Evolutionary conservation across 23 red algal species (phyloP), one percentile per base, ranked within the genome.

Genomic region (Gracilaria gracilis): DNA sequence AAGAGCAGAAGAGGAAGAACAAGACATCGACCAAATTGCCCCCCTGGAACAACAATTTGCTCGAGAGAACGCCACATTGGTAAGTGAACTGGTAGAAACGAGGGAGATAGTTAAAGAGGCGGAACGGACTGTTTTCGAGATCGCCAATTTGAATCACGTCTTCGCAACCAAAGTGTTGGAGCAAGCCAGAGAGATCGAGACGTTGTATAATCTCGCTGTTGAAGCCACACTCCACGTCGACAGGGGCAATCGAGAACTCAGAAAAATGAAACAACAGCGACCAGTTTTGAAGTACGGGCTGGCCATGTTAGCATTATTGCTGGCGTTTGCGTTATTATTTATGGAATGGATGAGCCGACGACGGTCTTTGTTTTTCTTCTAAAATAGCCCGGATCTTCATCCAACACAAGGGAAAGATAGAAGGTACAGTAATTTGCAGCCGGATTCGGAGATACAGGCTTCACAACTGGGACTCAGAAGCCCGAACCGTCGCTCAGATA

Each of bases 121-220:
- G 24, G 92, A 95, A 40, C 79, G 79, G n/a, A 85, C 81, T 29
- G 83, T 89, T 28, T 53, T 88, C 17, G 83, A 87, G 46, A 95
- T 95, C 53, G 82, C 92, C 53, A 67, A 83, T 35, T 61, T 95
- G n/a, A 95, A 95, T 87, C 83, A 87, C 28, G 54, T 95, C 34
- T 87, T 95, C 54, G 85, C 92, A 37, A 79, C 61, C 1, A 95
- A 88, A 72, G 85, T 95, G 23, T 79, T 89, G 50, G 92, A 95
- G 35, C 92, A 95, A 57, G 92, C 80, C 12, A 82, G 86, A 47
- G 92, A 95, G 49, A 95, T 95, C 62, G 92, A 95, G 47, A 80
- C 92, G 44, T 44, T 95, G 53, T 95, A 95, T 81, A 64, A 87
- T 34, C 78, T 89, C n/a, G 72, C 92, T 9, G 72, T 95, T 4